Conservation (phyloP, 2,329 filamentous ascomycete species). For the Lojkania enalia region DNA sequence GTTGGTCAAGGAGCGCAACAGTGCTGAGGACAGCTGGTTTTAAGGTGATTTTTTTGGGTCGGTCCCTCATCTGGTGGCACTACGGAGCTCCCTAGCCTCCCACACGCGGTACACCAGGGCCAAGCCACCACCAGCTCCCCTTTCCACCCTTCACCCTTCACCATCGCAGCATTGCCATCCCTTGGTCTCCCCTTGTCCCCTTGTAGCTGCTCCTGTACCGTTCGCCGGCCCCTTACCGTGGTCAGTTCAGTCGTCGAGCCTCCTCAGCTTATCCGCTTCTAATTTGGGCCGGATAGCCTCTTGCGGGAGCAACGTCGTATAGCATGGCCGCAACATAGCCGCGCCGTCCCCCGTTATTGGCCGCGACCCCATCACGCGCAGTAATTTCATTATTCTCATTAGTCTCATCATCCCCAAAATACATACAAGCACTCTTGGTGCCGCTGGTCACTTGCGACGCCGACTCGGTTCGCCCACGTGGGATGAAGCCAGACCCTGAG, state of each 20-base stretch:
- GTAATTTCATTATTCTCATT: conserved; percentile 8
- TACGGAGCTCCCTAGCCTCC: conserved; percentile 31
- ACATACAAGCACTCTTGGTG: too few species aligned
- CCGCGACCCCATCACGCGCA: conserved; percentile 30
- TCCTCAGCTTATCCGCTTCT: conserved; percentile 27
- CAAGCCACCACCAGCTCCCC: conserved; percentile 16
- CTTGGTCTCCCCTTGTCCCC: conserved; percentile 13
- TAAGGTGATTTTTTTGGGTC: conserved; percentile 16
- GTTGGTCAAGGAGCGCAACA: conserved; percentile 7
- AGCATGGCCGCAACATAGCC: conserved; percentile 5
- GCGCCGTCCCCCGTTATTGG: conserved; percentile 19
- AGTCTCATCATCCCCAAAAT: background rate
- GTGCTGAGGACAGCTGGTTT: conserved; percentile 29
- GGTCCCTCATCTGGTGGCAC: conserved; percentile 10
- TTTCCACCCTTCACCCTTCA: conserved; percentile 19
- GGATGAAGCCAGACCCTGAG: conserved; percentile 18
- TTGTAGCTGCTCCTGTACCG: conserved; percentile 13
- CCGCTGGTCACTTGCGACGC: conserved; percentile 10
- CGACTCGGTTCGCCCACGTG: conserved; percentile 32
- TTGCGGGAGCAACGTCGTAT: conserved; percentile 27
- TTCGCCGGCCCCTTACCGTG: conserved; percentile 25
- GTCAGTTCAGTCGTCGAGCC: conserved; percentile 6
- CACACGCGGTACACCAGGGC: conserved; percentile 8
- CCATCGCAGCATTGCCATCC: conserved; percentile 15
- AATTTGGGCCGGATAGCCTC: conserved; percentile 19